phyloP scores from a whole-genome alignment of 2,329 filamentous ascomycete genomes.

The Capronia coronata region DNA sequence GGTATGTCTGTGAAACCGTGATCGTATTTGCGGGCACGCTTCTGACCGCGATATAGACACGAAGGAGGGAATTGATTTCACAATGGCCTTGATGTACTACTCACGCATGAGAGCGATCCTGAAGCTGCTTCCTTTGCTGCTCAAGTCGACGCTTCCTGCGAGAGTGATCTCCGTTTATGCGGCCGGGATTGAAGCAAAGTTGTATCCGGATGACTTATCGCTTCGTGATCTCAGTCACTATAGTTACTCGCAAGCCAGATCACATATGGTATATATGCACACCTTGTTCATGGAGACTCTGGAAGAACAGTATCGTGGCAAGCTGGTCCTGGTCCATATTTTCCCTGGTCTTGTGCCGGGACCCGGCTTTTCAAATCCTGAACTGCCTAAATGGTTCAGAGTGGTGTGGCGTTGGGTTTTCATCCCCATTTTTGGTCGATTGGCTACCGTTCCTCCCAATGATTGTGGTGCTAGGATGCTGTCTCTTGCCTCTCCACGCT shows the following conservation, averaged over 20 bases:
- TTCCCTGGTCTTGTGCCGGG: slow-evolving; percentile 35
- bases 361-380: slow-evolving; percentile 28
- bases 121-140: slow-evolving; percentile 30
- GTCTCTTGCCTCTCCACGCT: slow-evolving; percentile 25
- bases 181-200: slow-evolving; percentile 29
- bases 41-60: slow-evolving; percentile 17
- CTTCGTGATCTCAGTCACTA: slow-evolving; percentile 30
- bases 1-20: slow-evolving; percentile 12
- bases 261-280: slow-evolving; percentile 32
- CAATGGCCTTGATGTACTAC: slow-evolving; percentile 32
- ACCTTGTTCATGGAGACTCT: slow-evolving; percentile 33
- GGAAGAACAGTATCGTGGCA: slow-evolving; percentile 27
- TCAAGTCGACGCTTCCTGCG: slow-evolving; percentile 14
- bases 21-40: neutral
- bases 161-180: slow-evolving; percentile 35
- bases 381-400: slow-evolving; percentile 32
- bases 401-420: slow-evolving; percentile 20
- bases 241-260: slow-evolving; percentile 29
- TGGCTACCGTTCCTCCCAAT: slow-evolving; percentile 22
- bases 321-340: slow-evolving; percentile 30
- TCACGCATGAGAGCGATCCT: slow-evolving; percentile 32
- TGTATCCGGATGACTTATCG: slow-evolving; percentile 29
- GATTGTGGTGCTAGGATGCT: slow-evolving; percentile 33
- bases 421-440: slow-evolving; percentile 26
- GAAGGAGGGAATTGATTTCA: slow-evolving; percentile 31